Evolutionary conservation across 176 grass and related monocot species (phyloP).

Genomic region (Musa acuminata): DNA sequence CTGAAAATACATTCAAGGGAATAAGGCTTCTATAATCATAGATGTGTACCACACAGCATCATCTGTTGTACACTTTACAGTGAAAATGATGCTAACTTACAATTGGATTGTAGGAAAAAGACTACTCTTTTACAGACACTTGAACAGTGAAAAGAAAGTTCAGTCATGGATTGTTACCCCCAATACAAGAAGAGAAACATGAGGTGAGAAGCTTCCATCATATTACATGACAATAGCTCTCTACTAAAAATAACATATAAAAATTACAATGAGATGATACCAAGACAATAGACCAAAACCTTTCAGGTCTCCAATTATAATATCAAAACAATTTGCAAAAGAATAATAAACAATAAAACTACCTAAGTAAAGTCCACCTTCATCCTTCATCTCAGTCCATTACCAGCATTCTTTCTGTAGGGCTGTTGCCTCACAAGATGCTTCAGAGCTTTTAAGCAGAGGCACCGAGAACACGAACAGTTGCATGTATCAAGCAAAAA

Average conservation of each 20-base stretch:
- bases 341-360: background rate
- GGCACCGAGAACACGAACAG: background rate
- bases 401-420: background rate
- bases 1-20: too few species aligned
- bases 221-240: background rate
- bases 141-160: too few species aligned
- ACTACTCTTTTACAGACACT: background rate
- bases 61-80: background rate
- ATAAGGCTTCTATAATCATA: background rate
- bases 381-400: background rate
- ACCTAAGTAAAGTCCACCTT: background rate
- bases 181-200: too few species aligned
- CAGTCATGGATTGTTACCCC: too few species aligned
- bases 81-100: background rate
- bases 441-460: conserved; percentile 1
- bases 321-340: conserved; percentile 1
- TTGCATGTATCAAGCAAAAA: background rate
- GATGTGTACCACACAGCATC: background rate
- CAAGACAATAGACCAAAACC: background rate
- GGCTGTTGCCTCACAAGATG: background rate
- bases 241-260: background rate
- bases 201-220: background rate
- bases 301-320: background rate
- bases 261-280: background rate
- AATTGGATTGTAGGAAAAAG: background rate